phyloP scores from a whole-genome alignment of 2,329 filamentous ascomycete genomes.

The Diaporthe sp. region DNA sequence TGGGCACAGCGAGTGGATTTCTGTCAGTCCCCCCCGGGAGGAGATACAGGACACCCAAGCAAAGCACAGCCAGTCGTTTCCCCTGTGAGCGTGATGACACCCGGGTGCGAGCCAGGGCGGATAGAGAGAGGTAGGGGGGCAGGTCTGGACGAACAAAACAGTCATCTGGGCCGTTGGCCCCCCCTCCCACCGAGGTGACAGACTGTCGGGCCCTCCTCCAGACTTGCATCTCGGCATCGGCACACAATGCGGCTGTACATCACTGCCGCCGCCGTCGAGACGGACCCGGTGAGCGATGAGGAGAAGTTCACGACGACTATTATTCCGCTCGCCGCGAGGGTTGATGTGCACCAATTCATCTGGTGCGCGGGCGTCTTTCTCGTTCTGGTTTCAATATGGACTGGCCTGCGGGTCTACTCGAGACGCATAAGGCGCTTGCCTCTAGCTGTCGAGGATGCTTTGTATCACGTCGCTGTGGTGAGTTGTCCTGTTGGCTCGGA shows the following conservation, averaged over 20 bases:
- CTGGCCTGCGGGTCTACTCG: slow-evolving; percentile 33
- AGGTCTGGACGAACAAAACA: not conserved
- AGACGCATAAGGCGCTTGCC: slow-evolving; percentile 21
- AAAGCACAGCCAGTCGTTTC: not conserved
- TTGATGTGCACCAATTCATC: slow-evolving; percentile 19
- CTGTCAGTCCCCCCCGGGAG: not conserved
- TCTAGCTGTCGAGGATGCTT: slow-evolving; percentile 22
- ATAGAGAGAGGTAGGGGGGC: not conserved
- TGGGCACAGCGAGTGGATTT: not conserved
- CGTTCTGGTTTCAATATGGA: slow-evolving; percentile 30
- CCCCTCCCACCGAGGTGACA: not conserved
- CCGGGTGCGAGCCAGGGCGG: not conserved
- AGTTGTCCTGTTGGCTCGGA: not conserved
- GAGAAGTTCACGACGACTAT: slow-evolving; percentile 16
- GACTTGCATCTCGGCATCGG: slow-evolving; percentile 13
- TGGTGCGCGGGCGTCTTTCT: slow-evolving; percentile 30
- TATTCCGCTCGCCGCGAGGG: slow-evolving; percentile 28
- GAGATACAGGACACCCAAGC: not conserved
- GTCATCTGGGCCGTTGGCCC: not conserved
- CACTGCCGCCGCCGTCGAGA: not conserved
- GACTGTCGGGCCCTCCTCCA: slow-evolving; percentile 12
- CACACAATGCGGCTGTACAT: slow-evolving; percentile 5
- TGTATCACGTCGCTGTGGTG: slow-evolving; percentile 25
- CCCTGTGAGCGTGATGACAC: slow-evolving; percentile 1
- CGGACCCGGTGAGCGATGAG: not conserved